Conservation (phyloP, 78 protist species). For the Dictyostelium intermedium region DNA sequence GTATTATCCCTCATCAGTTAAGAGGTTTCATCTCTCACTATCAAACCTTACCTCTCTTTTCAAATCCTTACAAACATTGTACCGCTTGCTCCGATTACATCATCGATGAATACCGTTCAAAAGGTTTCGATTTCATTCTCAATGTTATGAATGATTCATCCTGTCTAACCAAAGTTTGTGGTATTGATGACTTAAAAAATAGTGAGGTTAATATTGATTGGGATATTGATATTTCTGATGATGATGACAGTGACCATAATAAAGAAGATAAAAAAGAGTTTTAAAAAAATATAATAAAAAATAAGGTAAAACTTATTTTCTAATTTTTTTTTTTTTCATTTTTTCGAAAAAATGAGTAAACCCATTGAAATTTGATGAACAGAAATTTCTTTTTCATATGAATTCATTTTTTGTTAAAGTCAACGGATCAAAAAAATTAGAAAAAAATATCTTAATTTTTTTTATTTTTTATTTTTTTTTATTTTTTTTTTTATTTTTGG, state of each 20-base stretch:
- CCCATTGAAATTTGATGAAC: too few species aligned
- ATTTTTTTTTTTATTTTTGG: too few species aligned
- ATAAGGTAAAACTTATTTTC: too few species aligned
- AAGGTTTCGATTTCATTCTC: constrained; percentile 49
- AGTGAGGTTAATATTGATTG: constrained; percentile 48
- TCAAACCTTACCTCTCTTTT: constrained; percentile 30
- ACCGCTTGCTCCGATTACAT: constrained; percentile 94
- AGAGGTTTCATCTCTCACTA: constrained; percentile 90
- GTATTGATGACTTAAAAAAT: constrained; percentile 28
- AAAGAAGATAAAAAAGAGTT: not conserved
- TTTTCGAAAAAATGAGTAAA: too few species aligned
- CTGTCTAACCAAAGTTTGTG: constrained; percentile 16
- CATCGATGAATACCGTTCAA: not conserved
- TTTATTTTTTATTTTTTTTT: too few species aligned
- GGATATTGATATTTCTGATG: not conserved
- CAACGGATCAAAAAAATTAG: too few species aligned
- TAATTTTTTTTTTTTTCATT: too few species aligned
- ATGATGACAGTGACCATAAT: not conserved
- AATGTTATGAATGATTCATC: constrained; percentile 61
- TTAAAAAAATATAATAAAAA: too few species aligned
- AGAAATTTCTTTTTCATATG: too few species aligned
- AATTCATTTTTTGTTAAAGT: too few species aligned
- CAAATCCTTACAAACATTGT: constrained; percentile 87
- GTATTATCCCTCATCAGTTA: constrained; percentile 91
- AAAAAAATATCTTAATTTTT: too few species aligned